Evolutionary conservation across 2,329 filamentous ascomycete genomes (phyloP), one percentile per base, ranked within the genome.

Genomic region (Cladophialophora immunda): DNA sequence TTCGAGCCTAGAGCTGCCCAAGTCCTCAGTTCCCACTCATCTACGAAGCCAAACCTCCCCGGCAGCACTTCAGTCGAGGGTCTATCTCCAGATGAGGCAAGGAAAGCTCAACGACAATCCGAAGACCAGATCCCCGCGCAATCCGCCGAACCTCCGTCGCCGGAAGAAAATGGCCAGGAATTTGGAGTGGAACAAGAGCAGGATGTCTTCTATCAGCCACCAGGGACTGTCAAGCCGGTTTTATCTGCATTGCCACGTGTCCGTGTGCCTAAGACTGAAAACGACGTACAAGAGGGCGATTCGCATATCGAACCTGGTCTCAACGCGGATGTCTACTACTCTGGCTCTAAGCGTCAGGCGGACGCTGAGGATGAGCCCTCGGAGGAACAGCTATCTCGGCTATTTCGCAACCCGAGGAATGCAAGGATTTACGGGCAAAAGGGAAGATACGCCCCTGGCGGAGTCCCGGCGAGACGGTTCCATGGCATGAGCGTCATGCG

Each of bases 351-450:
- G 27, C 68, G 74, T 50, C 67, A 70, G 58, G 64, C 65, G 22
- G 58, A 38, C 5, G 58, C 8, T 0, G 70, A 78, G 4, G 72
- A 76, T 36, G 80, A 84, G n/a, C 66, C 84, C 17, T 82, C 87
- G 3, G 85, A 87, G 61, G 87, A 85, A 55, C 80, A 89, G 72
- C 84, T 90, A 73, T 83, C 84, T 4, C 84, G 87, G 70, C 76
- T 90, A 0, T 91, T 91, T 73, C 85, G 86, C 64, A 90, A 85
- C 62, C 84, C 84, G 2, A 82, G 81, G 62, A 84, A 68, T 22
- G 85, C 87, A 30, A 83, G 79, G 67, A 81, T 87, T 76, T 78
- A 90, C 15, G 83, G 85, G 32, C 81, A 81, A 81, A 83, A 68
- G 76, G 76, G 62, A 71, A 75, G 58, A 64, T 67, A 63, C 30